phyloP scores from a whole-genome alignment of 345 rosid species.

The Bretschneidera sinensis region DNA sequence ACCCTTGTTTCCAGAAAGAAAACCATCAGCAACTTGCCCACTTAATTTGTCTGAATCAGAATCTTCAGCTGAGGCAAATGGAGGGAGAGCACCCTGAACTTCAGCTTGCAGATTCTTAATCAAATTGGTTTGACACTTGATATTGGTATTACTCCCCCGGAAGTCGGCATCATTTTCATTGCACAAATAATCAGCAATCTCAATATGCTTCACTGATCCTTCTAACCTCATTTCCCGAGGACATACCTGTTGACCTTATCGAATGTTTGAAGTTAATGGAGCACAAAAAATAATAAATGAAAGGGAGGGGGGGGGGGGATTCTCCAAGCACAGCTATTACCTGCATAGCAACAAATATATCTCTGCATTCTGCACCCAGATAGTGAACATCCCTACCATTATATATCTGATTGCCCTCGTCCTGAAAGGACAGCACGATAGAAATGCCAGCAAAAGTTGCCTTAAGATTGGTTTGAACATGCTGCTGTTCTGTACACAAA shows the following conservation, averaged over 20 bases:
- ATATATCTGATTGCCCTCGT: slow-evolving; percentile 41
- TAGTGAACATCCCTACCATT: slow-evolving; percentile 40
- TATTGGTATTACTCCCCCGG: slow-evolving; percentile 10
- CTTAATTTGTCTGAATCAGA: slow-evolving; percentile 26
- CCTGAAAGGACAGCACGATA: slow-evolving; percentile 55
- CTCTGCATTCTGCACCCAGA: slow-evolving; percentile 66
- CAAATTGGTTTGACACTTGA: slow-evolving; percentile 27
- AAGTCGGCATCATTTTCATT: slow-evolving; percentile 21
- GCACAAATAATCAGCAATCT: slow-evolving; percentile 52
- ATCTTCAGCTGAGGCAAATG: slow-evolving; percentile 29
- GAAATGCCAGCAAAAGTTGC: slow-evolving; percentile 64
- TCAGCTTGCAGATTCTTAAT: slow-evolving; percentile 55
- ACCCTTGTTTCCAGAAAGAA: slow-evolving; percentile 32
- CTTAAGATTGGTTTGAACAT: slow-evolving; percentile 65
- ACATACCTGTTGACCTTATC: slow-evolving; percentile 61
- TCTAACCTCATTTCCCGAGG: slow-evolving; percentile 63
- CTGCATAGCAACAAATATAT: slow-evolving; percentile 58
- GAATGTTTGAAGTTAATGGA: slow-evolving; percentile 30
- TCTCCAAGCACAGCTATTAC: slow-evolving; percentile 41
- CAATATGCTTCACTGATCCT: slow-evolving; percentile 59
- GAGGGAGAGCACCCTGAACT: slow-evolving; percentile 64
- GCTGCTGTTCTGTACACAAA: slow-evolving; percentile 65
- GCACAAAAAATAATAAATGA: slow-evolving; percentile 12
- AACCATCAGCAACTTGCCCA: slow-evolving; percentile 31
- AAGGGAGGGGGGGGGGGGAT: slow-evolving; percentile 10